Evolutionary conservation across 371 early-diverging fungal genomes (phyloP).

Genomic region (Mucor irregularis): DNA sequence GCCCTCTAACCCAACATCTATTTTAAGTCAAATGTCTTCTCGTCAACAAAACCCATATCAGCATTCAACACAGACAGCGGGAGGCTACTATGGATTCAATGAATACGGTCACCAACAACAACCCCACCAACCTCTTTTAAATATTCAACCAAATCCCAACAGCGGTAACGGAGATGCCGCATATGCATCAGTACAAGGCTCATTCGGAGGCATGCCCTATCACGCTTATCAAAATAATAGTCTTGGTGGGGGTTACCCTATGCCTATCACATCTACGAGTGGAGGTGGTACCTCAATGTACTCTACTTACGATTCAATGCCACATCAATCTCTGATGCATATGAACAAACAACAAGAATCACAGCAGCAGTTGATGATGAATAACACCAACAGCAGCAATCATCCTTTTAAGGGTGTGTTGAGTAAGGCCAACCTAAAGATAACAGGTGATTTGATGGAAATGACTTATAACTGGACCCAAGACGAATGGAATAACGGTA

Average conservation of each 20-base stretch:
- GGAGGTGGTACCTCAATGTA: not conserved
- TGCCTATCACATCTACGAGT: too few relatives aligned
- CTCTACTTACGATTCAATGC: not conserved
- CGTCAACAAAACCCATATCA: not conserved
- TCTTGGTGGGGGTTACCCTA: not conserved
- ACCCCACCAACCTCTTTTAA: conserved; percentile 3
- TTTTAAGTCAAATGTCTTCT: not conserved
- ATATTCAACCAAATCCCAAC: conserved; percentile 4
- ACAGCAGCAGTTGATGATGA: not conserved
- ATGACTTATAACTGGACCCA: conserved; percentile 49
- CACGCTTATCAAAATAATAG: not conserved
- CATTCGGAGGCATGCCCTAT: not conserved
- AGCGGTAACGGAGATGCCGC: not conserved
- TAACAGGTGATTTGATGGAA: conserved; percentile 14
- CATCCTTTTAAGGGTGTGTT: conserved; percentile 58
- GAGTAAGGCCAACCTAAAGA: conserved; percentile 57
- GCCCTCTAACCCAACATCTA: not conserved
- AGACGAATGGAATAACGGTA: conserved; percentile 65
- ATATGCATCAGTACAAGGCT: too few relatives aligned
- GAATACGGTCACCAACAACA: not conserved
- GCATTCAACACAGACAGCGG: not conserved
- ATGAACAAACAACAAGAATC: not conserved
- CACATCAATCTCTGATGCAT: not conserved
- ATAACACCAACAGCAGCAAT: not conserved
- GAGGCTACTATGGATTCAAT: not conserved